Evolutionary conservation across 306 rosid species (phyloP).

Genomic region (Fagus crenata): DNA sequence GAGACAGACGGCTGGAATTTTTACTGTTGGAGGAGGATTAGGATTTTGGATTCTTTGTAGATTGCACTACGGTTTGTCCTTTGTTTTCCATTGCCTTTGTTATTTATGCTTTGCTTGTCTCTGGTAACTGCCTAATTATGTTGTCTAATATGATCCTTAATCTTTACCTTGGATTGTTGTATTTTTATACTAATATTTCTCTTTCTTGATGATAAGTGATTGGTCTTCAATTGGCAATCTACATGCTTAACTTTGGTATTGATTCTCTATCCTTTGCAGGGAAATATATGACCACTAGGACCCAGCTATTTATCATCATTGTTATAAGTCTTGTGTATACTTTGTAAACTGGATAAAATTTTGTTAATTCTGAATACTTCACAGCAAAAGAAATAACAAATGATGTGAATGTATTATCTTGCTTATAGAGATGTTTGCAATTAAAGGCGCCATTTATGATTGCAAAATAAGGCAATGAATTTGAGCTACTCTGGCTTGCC

Average conservation of each 20-base stretch:
- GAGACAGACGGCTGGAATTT: constrained; percentile 86
- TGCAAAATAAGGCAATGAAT: background rate
- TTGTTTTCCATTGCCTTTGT: constrained; percentile 1
- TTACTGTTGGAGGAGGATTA: constrained; percentile 80
- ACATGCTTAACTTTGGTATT: background rate
- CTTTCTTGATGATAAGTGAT: background rate
- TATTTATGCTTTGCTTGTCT: constrained; percentile 3
- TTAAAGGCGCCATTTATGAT: background rate
- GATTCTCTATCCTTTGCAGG: background rate
- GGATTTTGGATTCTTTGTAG: constrained; percentile 87
- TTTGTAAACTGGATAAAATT: background rate
- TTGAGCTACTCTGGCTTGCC: background rate
- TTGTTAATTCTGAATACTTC: background rate
- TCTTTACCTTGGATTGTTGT: background rate
- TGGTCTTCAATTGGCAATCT: background rate
- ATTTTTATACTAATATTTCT: background rate
- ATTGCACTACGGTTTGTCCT: constrained; percentile 75
- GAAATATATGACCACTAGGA: background rate
- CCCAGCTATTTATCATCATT: background rate
- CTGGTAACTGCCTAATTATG: background rate
- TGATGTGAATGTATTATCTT: background rate
- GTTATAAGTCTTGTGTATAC: background rate
- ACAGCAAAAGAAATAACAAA: background rate
- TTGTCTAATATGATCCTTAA: background rate
- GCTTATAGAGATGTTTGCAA: background rate